Evolutionary conservation across 2,329 filamentous ascomycete genomes (phyloP), one percentile per base, ranked within the genome.

Genomic region (Lasiodiplodia theobromae): DNA sequence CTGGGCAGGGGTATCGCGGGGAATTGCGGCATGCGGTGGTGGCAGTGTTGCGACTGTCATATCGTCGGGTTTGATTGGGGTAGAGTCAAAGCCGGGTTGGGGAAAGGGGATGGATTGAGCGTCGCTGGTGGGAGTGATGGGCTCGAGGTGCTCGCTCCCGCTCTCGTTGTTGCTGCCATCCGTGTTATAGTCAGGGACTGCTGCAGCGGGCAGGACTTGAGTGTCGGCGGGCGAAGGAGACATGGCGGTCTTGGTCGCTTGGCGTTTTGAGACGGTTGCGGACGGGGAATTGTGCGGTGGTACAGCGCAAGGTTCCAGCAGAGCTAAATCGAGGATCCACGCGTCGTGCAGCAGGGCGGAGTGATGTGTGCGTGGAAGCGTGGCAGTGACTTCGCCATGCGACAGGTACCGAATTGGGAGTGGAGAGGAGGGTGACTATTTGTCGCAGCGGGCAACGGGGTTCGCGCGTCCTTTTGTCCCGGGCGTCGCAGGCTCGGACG

Each of bases 121-220:
- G 68, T 79, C 77, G 70, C 76, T 79, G 4, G 72, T 77, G 14
- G 79, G 79, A n/a, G 79, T 81, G 51, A 78, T 72, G 18, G 79
- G 79, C 66, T 81, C 79, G 52, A 72, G 72, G n/a, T 76, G 75
- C 67, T 81, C 79, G 70, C 78, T 80, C 38, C 74, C 78, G 7
- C 78, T 78, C 58, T 77, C 77, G 37, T 47, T 68, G 38, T 74
- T 79, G 68, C 76, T 79, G 69, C 80, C 78, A 71, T 80, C 77
- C 69, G 40, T 40, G 31, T 58, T 67, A 60, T 60, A 67, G 14
- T 58, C 52, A 23, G 65, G 28, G 40, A 37, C 38, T 34, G 40
- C 16, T 5, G 53, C 56, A 34, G 65, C n/a, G 12, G 52, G 51
- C 38, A 53, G 18, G 28, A 25, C 53, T 54, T 31, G 11, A 28